Evolutionary conservation across 371 early-diverging fungal genomes (phyloP).

Genomic region (Basidiobolus meristosporus): DNA sequence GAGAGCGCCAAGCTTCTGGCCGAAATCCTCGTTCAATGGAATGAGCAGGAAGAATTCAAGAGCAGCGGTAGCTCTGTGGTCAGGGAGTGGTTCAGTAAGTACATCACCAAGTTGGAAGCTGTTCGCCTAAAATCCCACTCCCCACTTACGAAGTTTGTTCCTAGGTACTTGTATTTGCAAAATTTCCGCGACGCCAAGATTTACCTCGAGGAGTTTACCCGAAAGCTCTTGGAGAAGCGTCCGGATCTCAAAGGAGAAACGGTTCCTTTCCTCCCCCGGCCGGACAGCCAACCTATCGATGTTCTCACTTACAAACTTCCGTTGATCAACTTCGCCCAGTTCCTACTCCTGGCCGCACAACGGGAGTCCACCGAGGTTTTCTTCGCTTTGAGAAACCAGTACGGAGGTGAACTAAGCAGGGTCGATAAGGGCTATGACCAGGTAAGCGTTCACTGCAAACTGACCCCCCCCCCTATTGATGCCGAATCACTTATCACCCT

Average conservation of each 20-base stretch:
- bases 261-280: constrained; percentile 13
- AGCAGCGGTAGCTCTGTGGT: constrained; percentile 1
- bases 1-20: constrained; percentile 62
- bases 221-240: constrained; percentile 11
- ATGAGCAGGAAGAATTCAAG: no score
- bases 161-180: constrained; percentile 51
- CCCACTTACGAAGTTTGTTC: no score
- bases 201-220: constrained; percentile 32
- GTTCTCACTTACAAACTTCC: constrained; percentile 25
- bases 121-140: no score
- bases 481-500: neutral
- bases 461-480: neutral
- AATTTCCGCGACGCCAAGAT: constrained; percentile 48
- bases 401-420: neutral
- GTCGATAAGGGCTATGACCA: neutral
- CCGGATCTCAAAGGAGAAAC: constrained; percentile 10
- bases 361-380: constrained; percentile 12
- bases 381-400: neutral
- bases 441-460: neutral
- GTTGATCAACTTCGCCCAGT: constrained; percentile 46
- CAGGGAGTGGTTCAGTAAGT: constrained; percentile 19
- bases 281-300: constrained; percentile 11
- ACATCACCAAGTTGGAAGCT: constrained; percentile 53
- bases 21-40: constrained; percentile 46
- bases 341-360: constrained; percentile 46